These are phyloP conservation scores for Penicillium lividum DNA, from an alignment of 495 filamentous ascomycete genomes.

Conservation along the genomic window DNA sequence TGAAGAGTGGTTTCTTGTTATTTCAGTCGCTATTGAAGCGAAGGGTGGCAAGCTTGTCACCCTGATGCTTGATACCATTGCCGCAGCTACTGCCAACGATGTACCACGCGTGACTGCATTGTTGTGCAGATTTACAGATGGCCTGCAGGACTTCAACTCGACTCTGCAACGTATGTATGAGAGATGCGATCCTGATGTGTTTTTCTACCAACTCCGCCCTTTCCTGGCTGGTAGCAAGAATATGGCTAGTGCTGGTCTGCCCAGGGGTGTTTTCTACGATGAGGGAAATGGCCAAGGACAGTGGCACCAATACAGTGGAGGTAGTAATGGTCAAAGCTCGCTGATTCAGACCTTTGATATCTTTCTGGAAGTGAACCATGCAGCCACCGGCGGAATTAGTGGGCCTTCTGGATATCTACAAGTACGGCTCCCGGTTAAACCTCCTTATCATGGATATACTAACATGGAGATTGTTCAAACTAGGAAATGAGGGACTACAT, in stretches of 20 bases:
- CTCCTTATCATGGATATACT: neutral
- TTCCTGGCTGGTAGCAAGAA: conserved; percentile 94
- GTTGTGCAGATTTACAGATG: conserved; percentile 73
- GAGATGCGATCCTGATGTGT: conserved; percentile 78
- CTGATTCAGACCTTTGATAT: conserved; percentile 93
- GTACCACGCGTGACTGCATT: conserved; percentile 64
- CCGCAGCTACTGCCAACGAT: conserved; percentile 66
- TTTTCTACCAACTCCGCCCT: conserved; percentile 88
- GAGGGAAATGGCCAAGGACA: conserved; percentile 64
- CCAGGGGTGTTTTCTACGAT: conserved; percentile 85
- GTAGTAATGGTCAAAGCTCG: conserved; percentile 92
- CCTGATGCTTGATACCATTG: conserved; percentile 81
- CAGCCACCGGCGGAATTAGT: conserved; percentile 74
- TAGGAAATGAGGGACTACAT: conserved; percentile 95
- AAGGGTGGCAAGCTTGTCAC: conserved; percentile 80
- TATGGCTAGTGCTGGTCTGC: conserved; percentile 89
- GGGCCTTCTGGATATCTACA: conserved; percentile 35
- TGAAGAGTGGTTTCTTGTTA: conserved; percentile 96
- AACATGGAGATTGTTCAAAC: conserved; percentile 4
- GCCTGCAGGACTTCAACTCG: conserved; percentile 73
- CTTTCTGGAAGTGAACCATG: conserved; percentile 82
- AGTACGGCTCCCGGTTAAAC: conserved; percentile 20
- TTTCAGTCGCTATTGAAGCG: conserved; percentile 94
- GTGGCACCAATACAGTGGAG: conserved; percentile 80
- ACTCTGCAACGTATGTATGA: conserved; percentile 86